Evolutionary conservation across 148 eudicot genomes (phyloP).

Genomic region (Oxyria digyna): DNA sequence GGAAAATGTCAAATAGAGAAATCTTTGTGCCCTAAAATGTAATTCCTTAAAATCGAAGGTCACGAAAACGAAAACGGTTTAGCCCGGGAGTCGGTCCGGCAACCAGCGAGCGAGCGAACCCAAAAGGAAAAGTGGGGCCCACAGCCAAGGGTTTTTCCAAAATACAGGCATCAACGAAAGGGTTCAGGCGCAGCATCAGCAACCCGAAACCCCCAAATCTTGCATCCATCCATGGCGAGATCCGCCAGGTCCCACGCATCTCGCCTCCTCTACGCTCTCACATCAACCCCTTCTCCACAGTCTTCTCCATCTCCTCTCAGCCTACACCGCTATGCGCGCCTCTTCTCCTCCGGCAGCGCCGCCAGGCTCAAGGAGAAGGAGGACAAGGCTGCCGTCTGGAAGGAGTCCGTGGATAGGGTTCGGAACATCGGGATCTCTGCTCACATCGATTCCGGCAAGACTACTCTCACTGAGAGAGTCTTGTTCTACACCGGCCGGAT

Average conservation of each 20-base stretch:
- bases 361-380: slow-evolving; percentile 43
- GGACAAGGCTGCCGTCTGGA: slow-evolving; percentile 50
- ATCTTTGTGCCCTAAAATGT: too few species aligned
- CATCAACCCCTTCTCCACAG: slow-evolving; percentile 10
- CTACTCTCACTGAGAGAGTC: slow-evolving; percentile 81
- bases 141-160: background rate
- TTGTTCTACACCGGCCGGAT: slow-evolving; percentile 80
- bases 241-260: slow-evolving; percentile 38
- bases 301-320: slow-evolving; percentile 23
- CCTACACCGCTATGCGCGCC: slow-evolving; percentile 38
- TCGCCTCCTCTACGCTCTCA: slow-evolving; percentile 57
- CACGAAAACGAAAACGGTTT: too few species aligned
- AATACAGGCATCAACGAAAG: background rate
- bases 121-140: background rate
- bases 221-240: slow-evolving; percentile 35
- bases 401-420: slow-evolving; percentile 59
- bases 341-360: slow-evolving; percentile 58
- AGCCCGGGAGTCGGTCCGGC: too few species aligned
- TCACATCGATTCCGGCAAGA: slow-evolving; percentile 94
- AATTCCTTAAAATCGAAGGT: too few species aligned
- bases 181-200: slow-evolving; percentile 1
- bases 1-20: too few species aligned
- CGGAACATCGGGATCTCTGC: slow-evolving; percentile 94
- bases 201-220: background rate
- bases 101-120: too few species aligned